Evolutionary conservation across 768 basidiomycete genomes (phyloP).

Genomic region (Suillus lakei): DNA sequence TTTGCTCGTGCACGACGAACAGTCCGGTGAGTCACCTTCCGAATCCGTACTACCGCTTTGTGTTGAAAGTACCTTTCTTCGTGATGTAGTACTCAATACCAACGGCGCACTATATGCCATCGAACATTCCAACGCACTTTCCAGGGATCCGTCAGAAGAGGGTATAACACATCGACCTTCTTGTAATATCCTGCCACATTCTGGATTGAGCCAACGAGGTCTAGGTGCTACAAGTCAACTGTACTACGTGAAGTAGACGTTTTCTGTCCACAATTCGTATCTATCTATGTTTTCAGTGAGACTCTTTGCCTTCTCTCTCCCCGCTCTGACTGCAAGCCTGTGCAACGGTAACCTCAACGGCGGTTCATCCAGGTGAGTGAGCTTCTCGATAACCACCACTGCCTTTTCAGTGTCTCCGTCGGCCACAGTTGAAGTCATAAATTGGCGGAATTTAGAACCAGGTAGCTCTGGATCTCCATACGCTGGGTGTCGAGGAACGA

Average conservation of each 20-base stretch:
- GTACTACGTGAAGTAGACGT: slow-evolving; percentile 20
- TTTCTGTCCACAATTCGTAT: slow-evolving; percentile 28
- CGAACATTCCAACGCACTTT: too few relatives aligned
- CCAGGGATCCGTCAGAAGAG: too few relatives aligned
- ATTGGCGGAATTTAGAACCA: slow-evolving; percentile 7
- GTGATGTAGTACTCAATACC: too few relatives aligned
- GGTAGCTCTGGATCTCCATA: slow-evolving; percentile 19
- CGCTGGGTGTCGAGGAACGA: slow-evolving; percentile 16
- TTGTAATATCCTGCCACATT: too few relatives aligned
- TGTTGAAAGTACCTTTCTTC: too few relatives aligned
- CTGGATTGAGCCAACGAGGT: too few relatives aligned
- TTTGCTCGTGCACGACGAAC: too few relatives aligned
- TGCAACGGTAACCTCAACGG: slow-evolving; percentile 28
- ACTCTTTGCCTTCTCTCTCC: slow-evolving; percentile 17
- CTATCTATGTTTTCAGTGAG: slow-evolving; percentile 20
- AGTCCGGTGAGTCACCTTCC: too few relatives aligned
- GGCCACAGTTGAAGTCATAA: not conserved
- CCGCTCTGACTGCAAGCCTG: not conserved
- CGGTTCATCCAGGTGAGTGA: slow-evolving; percentile 23
- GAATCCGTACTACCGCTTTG: too few relatives aligned
- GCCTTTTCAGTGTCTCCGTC: slow-evolving; percentile 28
- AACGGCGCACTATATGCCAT: too few relatives aligned
- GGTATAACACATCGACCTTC: too few relatives aligned
- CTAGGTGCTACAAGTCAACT: not conserved
- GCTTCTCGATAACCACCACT: slow-evolving; percentile 23